phyloP scores from a whole-genome alignment of 208 protist genomes.

The Angomonas deanei region DNA sequence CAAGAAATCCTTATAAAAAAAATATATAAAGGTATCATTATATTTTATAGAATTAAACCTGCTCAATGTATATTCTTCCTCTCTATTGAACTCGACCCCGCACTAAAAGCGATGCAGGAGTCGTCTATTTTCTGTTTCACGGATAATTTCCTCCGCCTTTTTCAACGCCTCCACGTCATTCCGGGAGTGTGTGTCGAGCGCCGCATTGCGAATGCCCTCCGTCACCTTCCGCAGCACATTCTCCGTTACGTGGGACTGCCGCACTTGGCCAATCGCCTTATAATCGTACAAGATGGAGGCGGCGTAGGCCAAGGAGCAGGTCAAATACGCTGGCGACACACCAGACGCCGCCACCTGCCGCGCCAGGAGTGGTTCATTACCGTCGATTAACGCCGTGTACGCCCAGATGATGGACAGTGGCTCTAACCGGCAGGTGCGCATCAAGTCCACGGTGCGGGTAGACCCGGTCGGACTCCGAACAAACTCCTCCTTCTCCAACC shows the following conservation, averaged over 20 bases:
- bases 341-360: conserved; percentile 16
- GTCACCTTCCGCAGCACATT: not conserved
- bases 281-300: conserved; percentile 40
- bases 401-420: conserved; percentile 9
- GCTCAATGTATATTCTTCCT: no score
- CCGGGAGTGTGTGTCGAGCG: not conserved
- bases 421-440: conserved; percentile 63
- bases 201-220: not conserved
- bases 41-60: no score
- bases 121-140: no score
- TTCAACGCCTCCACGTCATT: not conserved
- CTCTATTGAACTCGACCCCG: no score
- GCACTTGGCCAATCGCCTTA: conserved; percentile 16
- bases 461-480: conserved; percentile 33
- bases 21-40: not conserved
- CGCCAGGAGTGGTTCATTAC: not conserved
- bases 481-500: conserved; percentile 59
- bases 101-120: not conserved
- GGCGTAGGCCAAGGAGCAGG: conserved; percentile 57
- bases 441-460: conserved; percentile 40
- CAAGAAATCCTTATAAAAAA: not conserved
- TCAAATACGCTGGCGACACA: conserved; percentile 26
- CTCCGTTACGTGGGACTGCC: not conserved
- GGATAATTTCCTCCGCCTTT: not conserved
- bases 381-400: not conserved